Conservation (phyloP, 1,139 yeast genomes). For the Debaryomycetaceae sp. region DNA sequence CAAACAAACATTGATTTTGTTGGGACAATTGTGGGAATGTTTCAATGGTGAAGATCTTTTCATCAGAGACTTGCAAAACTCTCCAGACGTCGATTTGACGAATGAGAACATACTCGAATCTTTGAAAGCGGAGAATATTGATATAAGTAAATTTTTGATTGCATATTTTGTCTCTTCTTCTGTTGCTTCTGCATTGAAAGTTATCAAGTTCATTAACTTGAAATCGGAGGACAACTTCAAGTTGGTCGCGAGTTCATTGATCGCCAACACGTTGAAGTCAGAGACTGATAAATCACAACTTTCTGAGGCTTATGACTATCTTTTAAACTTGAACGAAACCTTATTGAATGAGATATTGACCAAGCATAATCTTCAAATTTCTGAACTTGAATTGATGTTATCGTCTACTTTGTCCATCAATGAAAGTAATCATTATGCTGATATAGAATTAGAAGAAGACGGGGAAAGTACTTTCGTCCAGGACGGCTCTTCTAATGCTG, state of each 20-base stretch:
- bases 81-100: conserved; percentile 11
- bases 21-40: conserved; percentile 42
- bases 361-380: conserved; percentile 35
- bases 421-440: conserved; percentile 17
- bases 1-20: conserved; percentile 36
- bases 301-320: conserved; percentile 42
- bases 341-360: conserved; percentile 41
- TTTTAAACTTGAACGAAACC: conserved; percentile 35
- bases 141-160: conserved; percentile 28
- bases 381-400: conserved; percentile 63
- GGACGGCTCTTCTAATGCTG: neutral
- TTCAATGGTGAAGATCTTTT: conserved; percentile 17
- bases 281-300: conserved; percentile 24
- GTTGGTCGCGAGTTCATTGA: conserved; percentile 18
- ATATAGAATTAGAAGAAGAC: conserved; percentile 17
- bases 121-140: conserved; percentile 25
- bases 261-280: conserved; percentile 19
- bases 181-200: conserved; percentile 13
- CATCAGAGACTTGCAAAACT: conserved; percentile 15
- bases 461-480: neutral
- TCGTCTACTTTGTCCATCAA: conserved; percentile 51
- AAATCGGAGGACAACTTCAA: conserved; percentile 20
- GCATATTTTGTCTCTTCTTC: conserved; percentile 23
- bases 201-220: conserved; percentile 22
- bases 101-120: conserved; percentile 13